These are phyloP conservation scores for Pseudogymnoascus verrucosus DNA, from an alignment of 2,329 filamentous ascomycete species.

Conservation along the genomic window DNA sequence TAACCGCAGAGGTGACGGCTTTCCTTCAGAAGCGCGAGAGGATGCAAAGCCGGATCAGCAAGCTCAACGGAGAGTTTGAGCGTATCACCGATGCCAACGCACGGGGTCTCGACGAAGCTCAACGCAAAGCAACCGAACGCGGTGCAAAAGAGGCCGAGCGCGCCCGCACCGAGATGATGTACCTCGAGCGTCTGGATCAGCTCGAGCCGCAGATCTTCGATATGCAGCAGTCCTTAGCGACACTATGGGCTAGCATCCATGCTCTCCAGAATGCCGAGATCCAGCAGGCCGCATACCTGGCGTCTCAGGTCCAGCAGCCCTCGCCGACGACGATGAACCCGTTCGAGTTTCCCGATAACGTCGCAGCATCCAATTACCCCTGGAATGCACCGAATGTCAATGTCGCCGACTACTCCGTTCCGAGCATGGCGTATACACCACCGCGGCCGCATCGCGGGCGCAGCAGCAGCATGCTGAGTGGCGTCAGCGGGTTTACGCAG, in stretches of 20 bases:
- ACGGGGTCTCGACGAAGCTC: constrained; percentile 36
- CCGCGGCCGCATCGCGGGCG: constrained; percentile 39
- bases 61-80: constrained; percentile 64
- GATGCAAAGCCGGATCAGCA: constrained; percentile 60
- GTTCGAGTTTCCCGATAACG: constrained; percentile 9
- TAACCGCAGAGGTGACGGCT: constrained; percentile 56
- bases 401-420: constrained; percentile 11
- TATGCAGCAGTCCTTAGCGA: constrained; percentile 10
- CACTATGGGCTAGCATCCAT: constrained; percentile 12
- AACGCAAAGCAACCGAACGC: constrained; percentile 25
- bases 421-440: constrained; percentile 12
- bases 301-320: not conserved
- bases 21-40: constrained; percentile 64
- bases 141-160: constrained; percentile 22
- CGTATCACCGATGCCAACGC: constrained; percentile 61
- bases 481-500: constrained; percentile 59
- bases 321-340: constrained; percentile 5
- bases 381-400: constrained; percentile 11
- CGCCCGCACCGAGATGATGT: constrained; percentile 20
- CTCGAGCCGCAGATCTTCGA: constrained; percentile 11
- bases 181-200: constrained; percentile 19
- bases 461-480: constrained; percentile 60
- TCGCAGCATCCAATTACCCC: constrained; percentile 12
- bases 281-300: constrained; percentile 8
- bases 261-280: constrained; percentile 10